Conservation (phyloP, 176 grass and related monocot species). For the Avena eriantha region DNA sequence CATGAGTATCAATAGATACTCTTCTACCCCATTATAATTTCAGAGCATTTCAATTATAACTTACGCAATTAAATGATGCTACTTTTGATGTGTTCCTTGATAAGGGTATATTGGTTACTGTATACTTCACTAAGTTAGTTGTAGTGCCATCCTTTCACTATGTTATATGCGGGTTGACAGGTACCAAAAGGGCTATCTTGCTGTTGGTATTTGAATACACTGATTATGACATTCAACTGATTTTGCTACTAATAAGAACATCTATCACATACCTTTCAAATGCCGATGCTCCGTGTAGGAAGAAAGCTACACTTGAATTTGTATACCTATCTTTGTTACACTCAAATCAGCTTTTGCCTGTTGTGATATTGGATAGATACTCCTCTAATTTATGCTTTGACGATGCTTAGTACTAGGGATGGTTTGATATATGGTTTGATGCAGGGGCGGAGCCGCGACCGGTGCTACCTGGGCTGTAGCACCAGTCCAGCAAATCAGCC, state of each 20-base stretch:
- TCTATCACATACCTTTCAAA: conserved; percentile 9
- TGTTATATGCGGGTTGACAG: not conserved
- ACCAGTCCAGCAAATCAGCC: no score
- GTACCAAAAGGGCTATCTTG: conserved; percentile 7
- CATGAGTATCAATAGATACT: not conserved
- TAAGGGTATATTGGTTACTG: conserved; percentile 24
- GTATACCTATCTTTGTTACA: not conserved
- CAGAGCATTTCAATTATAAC: no score
- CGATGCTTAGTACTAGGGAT: no score
- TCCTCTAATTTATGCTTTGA: no score
- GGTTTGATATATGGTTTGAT: no score
- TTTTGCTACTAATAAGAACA: conserved; percentile 55
- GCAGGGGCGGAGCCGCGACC: no score
- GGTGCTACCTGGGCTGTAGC: no score
- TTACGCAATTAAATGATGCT: conserved; percentile 6
- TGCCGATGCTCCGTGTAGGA: not conserved
- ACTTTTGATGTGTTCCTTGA: conserved; percentile 37
- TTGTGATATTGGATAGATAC: no score
- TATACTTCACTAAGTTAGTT: conserved; percentile 42
- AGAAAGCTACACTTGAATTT: conserved; percentile 7
- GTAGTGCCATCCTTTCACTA: not conserved
- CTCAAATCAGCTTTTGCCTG: not conserved
- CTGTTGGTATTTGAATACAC: conserved; percentile 28
- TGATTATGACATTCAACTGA: conserved; percentile 48
- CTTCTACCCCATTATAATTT: not conserved